Percentiles rank a stretch among this genome's conserved stretches.
Conservation (phyloP, 2,329 filamentous ascomycete genomes). For the Aspergillus udagawae region DNA sequence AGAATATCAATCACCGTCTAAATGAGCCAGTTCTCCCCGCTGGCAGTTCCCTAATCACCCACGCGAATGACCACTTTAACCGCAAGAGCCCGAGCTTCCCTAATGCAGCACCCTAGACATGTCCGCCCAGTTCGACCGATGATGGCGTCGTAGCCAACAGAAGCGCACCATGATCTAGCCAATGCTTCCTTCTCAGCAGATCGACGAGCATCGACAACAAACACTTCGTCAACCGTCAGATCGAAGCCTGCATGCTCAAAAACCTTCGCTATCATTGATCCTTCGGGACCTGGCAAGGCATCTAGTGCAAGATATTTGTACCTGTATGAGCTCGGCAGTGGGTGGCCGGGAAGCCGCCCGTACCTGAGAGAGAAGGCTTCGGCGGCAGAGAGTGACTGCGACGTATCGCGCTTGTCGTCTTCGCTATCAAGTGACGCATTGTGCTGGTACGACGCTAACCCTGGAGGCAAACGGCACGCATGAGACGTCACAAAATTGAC, state of each 20-base stretch:
- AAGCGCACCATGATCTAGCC: slow-evolving; percentile 43
- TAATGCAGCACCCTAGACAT: slow-evolving; percentile 40
- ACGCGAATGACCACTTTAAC: slow-evolving; percentile 39
- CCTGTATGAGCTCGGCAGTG: slow-evolving; percentile 32
- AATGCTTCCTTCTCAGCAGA: slow-evolving; percentile 36
- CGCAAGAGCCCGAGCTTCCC: slow-evolving; percentile 40
- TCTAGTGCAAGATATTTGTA: slow-evolving; percentile 31
- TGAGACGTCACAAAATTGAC: slow-evolving; percentile 53
- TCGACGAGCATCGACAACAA: slow-evolving; percentile 36
- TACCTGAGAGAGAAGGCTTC: slow-evolving; percentile 3
- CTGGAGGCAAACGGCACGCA: slow-evolving; percentile 47
- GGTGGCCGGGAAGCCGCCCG: slow-evolving; percentile 33
- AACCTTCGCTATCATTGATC: slow-evolving; percentile 5
- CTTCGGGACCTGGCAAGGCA: slow-evolving; percentile 15
- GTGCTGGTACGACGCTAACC: slow-evolving; percentile 19
- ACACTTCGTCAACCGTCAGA: slow-evolving; percentile 18
- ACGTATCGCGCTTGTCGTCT: not conserved
- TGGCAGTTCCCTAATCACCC: slow-evolving; percentile 13
- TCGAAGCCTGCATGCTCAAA: not conserved
- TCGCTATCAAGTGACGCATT: not conserved
- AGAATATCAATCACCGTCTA: too few relatives aligned
- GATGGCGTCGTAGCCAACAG: slow-evolving; percentile 39
- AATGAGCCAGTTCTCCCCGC: too few relatives aligned
- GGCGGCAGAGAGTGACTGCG: slow-evolving; percentile 3
- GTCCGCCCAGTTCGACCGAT: slow-evolving; percentile 38